Evolutionary conservation across 805 yeast genomes (phyloP), one percentile per base, ranked within the genome.

Genomic region (Pichia heedii): DNA sequence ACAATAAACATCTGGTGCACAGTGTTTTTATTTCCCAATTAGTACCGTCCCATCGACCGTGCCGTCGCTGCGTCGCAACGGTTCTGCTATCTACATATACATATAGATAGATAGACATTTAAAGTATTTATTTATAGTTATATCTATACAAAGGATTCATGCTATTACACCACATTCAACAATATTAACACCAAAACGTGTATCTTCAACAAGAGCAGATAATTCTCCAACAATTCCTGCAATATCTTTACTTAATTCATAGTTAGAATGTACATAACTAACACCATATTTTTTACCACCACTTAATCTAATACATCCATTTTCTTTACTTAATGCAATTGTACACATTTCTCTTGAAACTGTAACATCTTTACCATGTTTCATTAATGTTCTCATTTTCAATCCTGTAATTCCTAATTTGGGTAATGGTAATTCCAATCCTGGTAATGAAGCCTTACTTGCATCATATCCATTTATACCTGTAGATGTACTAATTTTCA

Each of bases 211-310:
- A 54, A 83, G 65, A 48, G 75, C 71, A 44, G 76, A 71, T 59
- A 84, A 68, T 47, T 77, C 74, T 48, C 68, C 58, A 36, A 79
- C 70, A 43, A 75, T 73, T 43, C 70, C 68, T 10, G 54, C 51
- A 26, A 50, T 69, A 7, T 68, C 65, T 37, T 75, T 77, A 26
- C 70, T 62, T 44, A 90, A 64, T 61, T 81, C 81, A 65, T 69
- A 79, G 35, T 74, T 68, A 22, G 96, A 85, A 60, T 89, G 96
- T 36, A 84, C 82, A 93, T 95, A 93, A 52, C 86, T 77, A 54
- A 96, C 89, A 47, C 74, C 72, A 42, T 81, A 70, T 54, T 73
- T 70, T 33, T 69, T 61, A 39, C 95, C 95, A 38, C 97, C 97
- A 22, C 90, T 77, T 50, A 90, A 71, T 60, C 95, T 76, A 44